A percentile compares a stretch with the other conserved stretches of the same genome.
phyloP scores from a whole-genome alignment of 352 stramenopile genomes.

The Phytophthora foliorum region DNA sequence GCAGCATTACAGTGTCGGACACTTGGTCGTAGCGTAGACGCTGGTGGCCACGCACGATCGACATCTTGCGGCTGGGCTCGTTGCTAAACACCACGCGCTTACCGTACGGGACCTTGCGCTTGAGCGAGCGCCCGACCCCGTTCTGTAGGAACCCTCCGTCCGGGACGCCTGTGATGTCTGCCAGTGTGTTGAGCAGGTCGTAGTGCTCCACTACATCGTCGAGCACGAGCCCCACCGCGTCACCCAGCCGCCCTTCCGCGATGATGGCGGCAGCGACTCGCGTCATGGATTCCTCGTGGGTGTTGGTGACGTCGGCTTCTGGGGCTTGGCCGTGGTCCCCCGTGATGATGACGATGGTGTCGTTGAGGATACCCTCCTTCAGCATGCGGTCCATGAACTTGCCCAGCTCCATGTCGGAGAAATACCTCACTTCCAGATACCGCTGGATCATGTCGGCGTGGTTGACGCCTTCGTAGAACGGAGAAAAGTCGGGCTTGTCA shows the following conservation, averaged over 20 bases:
- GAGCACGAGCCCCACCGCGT: slow-evolving; percentile 37
- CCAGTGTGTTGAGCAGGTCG: slow-evolving; percentile 51
- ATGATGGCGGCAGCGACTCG: slow-evolving; percentile 43
- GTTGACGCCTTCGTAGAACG: slow-evolving; percentile 37
- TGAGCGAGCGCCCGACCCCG: slow-evolving; percentile 50
- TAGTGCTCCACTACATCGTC: slow-evolving; percentile 47
- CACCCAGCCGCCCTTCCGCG: slow-evolving; percentile 45
- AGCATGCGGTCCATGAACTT: slow-evolving; percentile 66
- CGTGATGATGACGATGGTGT: slow-evolving; percentile 66
- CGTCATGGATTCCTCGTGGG: slow-evolving; percentile 42
- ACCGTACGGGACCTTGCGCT: slow-evolving; percentile 45
- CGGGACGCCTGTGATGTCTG: slow-evolving; percentile 47
- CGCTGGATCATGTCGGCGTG: slow-evolving; percentile 37
- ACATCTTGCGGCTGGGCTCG: slow-evolving; percentile 53
- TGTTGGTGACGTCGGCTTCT: slow-evolving; percentile 49
- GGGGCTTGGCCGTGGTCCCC: slow-evolving; percentile 61
- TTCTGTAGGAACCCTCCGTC: slow-evolving; percentile 44
- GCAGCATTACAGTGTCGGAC: slow-evolving; percentile 41
- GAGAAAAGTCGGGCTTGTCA: slow-evolving; percentile 50
- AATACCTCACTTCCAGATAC: slow-evolving; percentile 59
- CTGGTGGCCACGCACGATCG: slow-evolving; percentile 42
- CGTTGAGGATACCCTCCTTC: slow-evolving; percentile 49
- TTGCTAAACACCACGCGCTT: slow-evolving; percentile 61
- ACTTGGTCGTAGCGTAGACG: slow-evolving; percentile 56
- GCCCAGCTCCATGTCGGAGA: slow-evolving; percentile 53